phyloP scores from a whole-genome alignment of 73 alveolate species.

The Paramecium sexaurelia region DNA sequence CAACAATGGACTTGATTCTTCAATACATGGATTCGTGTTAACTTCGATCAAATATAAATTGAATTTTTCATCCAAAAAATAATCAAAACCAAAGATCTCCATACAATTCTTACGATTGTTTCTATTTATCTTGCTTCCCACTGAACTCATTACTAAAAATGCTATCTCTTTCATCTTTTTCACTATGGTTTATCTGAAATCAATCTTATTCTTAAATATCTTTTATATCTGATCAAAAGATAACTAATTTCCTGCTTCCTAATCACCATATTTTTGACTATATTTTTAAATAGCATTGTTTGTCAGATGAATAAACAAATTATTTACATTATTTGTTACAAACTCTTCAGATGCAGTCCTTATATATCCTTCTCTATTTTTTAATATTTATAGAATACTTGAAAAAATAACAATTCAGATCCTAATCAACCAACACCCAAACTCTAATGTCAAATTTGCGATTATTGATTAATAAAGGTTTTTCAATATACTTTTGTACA shows the following conservation, averaged over 20 bases:
- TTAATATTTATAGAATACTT: background rate
- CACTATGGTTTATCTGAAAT: constrained; percentile 11
- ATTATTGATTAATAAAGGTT: constrained; percentile 81
- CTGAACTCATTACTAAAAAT: constrained; percentile 60
- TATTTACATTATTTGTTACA: constrained; percentile 67
- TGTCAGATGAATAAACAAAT: constrained; percentile 80
- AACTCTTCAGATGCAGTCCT: constrained; percentile 79
- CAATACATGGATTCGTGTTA: constrained; percentile 91
- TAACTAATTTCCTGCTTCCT: constrained; percentile 86
- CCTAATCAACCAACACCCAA: background rate
- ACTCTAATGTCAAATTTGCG: constrained; percentile 87
- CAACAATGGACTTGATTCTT: constrained; percentile 81
- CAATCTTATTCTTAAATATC: constrained; percentile 48
- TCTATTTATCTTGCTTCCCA: constrained; percentile 78
- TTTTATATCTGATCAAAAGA: constrained; percentile 70
- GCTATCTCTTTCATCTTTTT: constrained; percentile 35
- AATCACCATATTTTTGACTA: constrained; percentile 79
- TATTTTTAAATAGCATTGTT: constrained; percentile 84
- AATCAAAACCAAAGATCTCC: constrained; percentile 94
- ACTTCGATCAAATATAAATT: constrained; percentile 89
- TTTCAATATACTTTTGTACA: constrained; percentile 75
- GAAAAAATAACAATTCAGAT: background rate
- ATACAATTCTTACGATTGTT: constrained; percentile 80
- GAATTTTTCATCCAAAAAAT: constrained; percentile 85
- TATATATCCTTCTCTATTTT: background rate